Evolutionary conservation across 306 rosid genomes (phyloP), one percentile per base, ranked within the genome.

Genomic region (Trifolium pratense): DNA sequence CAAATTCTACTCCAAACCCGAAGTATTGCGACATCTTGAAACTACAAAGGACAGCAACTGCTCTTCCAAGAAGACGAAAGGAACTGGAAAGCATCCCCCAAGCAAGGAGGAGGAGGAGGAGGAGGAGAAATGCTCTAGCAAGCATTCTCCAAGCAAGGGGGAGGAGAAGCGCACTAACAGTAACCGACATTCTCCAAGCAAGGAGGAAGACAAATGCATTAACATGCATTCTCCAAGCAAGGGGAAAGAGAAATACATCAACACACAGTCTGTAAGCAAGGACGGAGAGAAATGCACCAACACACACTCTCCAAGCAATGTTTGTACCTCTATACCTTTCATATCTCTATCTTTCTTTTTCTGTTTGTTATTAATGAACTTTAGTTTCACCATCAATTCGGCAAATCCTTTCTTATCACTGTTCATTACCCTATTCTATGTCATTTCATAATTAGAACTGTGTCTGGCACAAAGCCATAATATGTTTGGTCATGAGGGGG

Each of bases 1-100:
- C 84, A 93, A 70, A 79, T 93, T 89, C 84, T 93, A 85, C 89
- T 93, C 98, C 76, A 93, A 89, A 77, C 92, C 93, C 39, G 89
- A 86, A 82, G 97, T 93, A 23, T 76, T 89, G 36, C 93, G 90
- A 45, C 83, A 91, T 71, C 96, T 93, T 56, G 84, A 82, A 68
- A 77, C 86, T 46, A 52, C 69, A 39, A 84, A 83, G 80, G 80
- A 31, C 74, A 77, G 58, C 68, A 71, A 18, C 70, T 21, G 71
- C 81, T 52, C 57, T 75, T 20, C 79, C 23, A 70, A 84, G 75
- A 76, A 79, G 79, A 82, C 49, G 59, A 78, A 73, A 66, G 71
- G 75, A 81, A 17, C 61, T 6, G 21, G 29, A 36, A 7, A 36
- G 61, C 57, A 40, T 45, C 76, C 86, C 77, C 81, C 84, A 67